Conservation (phyloP, 2,329 filamentous ascomycete species). For the Tolypocladium tundrense region DNA sequence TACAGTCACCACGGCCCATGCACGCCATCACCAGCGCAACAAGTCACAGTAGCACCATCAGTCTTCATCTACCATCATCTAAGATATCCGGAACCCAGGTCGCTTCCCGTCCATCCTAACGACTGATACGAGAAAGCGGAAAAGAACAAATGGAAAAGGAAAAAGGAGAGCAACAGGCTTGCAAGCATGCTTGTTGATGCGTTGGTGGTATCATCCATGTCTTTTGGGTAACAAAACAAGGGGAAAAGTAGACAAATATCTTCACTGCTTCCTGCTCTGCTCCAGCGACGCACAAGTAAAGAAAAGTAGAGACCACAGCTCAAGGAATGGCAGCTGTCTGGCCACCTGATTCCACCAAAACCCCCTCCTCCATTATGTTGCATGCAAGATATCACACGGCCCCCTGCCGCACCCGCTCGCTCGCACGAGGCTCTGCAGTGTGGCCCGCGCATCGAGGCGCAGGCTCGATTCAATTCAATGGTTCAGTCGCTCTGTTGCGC, state of each 20-base stretch:
- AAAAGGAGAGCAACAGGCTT: conserved; percentile 9
- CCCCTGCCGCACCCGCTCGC: not conserved
- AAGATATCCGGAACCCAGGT: not conserved
- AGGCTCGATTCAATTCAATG: not conserved
- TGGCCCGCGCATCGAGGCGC: not conserved
- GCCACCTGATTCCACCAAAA: not conserved
- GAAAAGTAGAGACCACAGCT: not conserved
- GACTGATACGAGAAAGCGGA: not conserved
- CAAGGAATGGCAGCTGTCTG: not conserved
- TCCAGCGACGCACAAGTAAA: conserved; percentile 5
- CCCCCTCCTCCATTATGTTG: not conserved
- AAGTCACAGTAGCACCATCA: not conserved
- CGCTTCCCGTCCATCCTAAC: not conserved
- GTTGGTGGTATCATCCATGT: conserved; percentile 33
- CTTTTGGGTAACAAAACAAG: conserved; percentile 19
- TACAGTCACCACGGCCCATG: not conserved
- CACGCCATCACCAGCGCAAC: not conserved
- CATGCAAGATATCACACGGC: not conserved
- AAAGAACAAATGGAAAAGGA: not conserved
- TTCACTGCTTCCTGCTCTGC: not conserved
- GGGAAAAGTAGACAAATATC: conserved; percentile 9
- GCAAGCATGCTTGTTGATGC: conserved; percentile 23
- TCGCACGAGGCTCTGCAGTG: not conserved
- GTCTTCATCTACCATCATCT: not conserved
- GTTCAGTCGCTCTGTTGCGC: conserved; percentile 5